Conservation (phyloP, 768 basidiomycete species). For the Leccinellum albellum region DNA sequence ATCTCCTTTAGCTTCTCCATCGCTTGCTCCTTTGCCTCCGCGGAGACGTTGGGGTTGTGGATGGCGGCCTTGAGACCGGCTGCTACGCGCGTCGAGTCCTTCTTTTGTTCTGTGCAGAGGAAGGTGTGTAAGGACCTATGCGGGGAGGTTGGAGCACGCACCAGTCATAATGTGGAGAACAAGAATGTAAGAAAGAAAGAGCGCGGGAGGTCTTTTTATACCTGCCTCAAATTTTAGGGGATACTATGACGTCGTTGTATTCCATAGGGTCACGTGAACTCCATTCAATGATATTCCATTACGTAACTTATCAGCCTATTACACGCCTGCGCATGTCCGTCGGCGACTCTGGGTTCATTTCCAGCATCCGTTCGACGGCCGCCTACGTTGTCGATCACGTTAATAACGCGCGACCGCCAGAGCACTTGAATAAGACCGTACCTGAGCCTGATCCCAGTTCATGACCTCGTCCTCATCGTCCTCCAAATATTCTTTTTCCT, state of each 20-base stretch:
- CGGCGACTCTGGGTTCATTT: conserved; percentile 38
- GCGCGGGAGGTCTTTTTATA: background rate
- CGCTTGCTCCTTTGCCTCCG: conserved; percentile 51
- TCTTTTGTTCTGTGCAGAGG: conserved; percentile 24
- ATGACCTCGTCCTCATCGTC: conserved; percentile 62
- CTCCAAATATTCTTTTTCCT: conserved; percentile 52
- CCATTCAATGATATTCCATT: background rate
- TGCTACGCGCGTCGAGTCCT: conserved; percentile 46
- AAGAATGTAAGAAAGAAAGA: background rate
- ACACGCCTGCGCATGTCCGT: conserved; percentile 27
- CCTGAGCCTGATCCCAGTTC: conserved; percentile 73
- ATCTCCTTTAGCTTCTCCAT: conserved; percentile 41
- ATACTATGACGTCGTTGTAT: conserved; percentile 11
- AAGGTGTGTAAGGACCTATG: background rate
- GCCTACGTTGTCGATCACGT: conserved; percentile 32
- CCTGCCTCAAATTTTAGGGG: conserved; percentile 8
- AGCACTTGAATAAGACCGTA: conserved; percentile 16
- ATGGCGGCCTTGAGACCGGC: conserved; percentile 59
- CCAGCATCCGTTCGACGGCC: conserved; percentile 57
- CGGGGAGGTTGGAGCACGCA: background rate
- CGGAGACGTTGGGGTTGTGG: conserved; percentile 54
- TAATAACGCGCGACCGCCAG: background rate
- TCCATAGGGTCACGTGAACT: conserved; percentile 9
- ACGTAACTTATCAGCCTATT: conserved; percentile 9
- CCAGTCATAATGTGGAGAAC: conserved; percentile 9